Evolutionary conservation across 805 yeast species (phyloP), one percentile per base, ranked within the genome.

Genomic region (Phaffomyces opuntiae): DNA sequence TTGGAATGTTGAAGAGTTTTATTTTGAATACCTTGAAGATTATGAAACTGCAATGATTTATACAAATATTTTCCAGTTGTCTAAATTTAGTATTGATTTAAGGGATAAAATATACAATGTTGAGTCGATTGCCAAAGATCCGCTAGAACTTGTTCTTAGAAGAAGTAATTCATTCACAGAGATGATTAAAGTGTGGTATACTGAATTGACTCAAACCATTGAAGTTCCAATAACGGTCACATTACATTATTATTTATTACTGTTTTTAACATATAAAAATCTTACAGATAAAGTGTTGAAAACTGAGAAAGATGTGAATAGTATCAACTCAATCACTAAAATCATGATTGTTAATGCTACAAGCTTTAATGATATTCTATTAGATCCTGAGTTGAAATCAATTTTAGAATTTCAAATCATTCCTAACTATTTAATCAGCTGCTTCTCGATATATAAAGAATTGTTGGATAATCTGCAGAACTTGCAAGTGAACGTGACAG

Each of bases 1-100:
- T 57, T 49, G 62, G 65, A 62, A 45, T 53, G 4, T 36, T 54
- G 37, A 56, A 53, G 24, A 54, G 49, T 36, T 40, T 56, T 19
- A 39, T 43, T 7, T 41, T 47, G 7, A 47, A 48, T 14, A 63
- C 53, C 45, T 60, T 59, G 42, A 52, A 41, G 38, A 40, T 47
- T 24, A 59, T 51, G 27, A 44, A 43, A 12, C 45, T 24, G 49
- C 51, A 19, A 47, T 45, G 36, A 48, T 50, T 29, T 49, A 49
- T 27, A 38, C 47, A 24, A 48, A 48, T 39, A 46, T 37, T 31
- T 11, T 40, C 14, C 36, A 36, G 14, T 38, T 44, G 12, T 32
- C 41, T 6, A 9, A 25, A 9, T 26, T 38, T 17, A 13, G 38
- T 16, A 34, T 17, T 12, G 14, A 42, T 5, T 33, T 44, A 17